These are phyloP conservation scores for Reutealis trisperma DNA, from an alignment of 345 rosid genomes.

Conservation along the genomic window DNA sequence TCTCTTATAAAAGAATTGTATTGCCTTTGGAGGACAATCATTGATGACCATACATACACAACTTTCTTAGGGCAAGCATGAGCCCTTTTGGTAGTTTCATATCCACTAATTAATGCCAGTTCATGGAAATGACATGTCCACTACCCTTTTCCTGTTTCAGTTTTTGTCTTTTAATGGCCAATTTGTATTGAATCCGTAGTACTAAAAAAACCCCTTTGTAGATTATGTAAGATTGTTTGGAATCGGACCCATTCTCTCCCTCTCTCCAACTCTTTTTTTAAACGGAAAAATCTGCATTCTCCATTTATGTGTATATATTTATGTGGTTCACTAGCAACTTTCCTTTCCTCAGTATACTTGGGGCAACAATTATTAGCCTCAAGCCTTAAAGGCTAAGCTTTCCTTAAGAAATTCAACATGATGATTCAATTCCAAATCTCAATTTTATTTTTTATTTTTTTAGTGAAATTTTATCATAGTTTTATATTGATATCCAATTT, in stretches of 20 bases:
- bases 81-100: conserved; percentile 10
- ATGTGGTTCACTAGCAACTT: background rate
- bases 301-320: background rate
- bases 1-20: background rate
- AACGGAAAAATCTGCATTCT: background rate
- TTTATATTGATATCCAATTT: too few relatives aligned
- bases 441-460: too few relatives aligned
- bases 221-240: background rate
- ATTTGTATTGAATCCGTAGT: background rate
- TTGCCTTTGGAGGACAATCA: conserved; percentile 21
- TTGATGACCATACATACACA: background rate
- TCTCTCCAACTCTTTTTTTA: background rate
- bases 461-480: too few relatives aligned
- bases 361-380: too few relatives aligned
- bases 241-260: background rate
- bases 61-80: conserved; percentile 5
- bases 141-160: background rate
- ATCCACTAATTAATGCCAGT: conserved; percentile 11
- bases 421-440: too few relatives aligned
- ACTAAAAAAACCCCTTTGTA: background rate
- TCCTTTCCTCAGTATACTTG: background rate
- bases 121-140: conserved; percentile 24
- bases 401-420: too few relatives aligned
- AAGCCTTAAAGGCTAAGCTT: too few relatives aligned
- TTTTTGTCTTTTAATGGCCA: background rate